Base-by-base conservation (phyloP, 2,329 filamentous ascomycete species). In the Apiospora hydei region DNA sequence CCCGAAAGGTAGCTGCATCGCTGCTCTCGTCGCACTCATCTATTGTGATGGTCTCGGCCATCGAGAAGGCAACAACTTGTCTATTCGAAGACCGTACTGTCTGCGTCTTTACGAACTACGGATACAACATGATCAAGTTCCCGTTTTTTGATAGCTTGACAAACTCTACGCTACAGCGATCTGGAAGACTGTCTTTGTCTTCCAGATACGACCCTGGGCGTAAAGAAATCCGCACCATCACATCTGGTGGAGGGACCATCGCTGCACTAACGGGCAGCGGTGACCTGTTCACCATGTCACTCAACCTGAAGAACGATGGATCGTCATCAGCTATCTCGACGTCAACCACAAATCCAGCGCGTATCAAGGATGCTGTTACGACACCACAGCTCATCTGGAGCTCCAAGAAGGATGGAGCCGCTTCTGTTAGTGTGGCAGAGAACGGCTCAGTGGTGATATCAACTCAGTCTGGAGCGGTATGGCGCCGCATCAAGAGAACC, bases 401-500 rank as follows among this genome's bases (percentile, higher is more conserved):
- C 43, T 91, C 95, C 2, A 92, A 92, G 76, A 98, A 97, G 79
- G 92, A 94, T 72, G 95, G 95, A 4, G 95, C 94, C 43, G 89
- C 90, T 70, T 98, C 98, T 72, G 94, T 97, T 1, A 93, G 91
- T 73, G 92, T 98, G 3, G 94, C 95, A 49, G 95, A 98, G 80
- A 93, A 98, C 81, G 96, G 95, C 2, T 97, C 95, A 0, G 94
- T 99, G 75, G 97, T 99, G 71, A 91, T 99, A 74, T 96, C 94
- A 75, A 99, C 96, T 0, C 89, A 95, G 73, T 96, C 95, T 57
- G 96, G 96, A 2, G 96, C 94, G 67, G 96, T 98, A 0, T 99
- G 96, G 96, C 92, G 92, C 76, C 92, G 96, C 72, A 91, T 96
- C 69, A 94, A 94, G 78, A 90, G 96, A 73, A 87, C 89, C 38